Conservation (phyloP, 2,329 filamentous ascomycete species). For the Colletotrichum tofieldiae region DNA sequence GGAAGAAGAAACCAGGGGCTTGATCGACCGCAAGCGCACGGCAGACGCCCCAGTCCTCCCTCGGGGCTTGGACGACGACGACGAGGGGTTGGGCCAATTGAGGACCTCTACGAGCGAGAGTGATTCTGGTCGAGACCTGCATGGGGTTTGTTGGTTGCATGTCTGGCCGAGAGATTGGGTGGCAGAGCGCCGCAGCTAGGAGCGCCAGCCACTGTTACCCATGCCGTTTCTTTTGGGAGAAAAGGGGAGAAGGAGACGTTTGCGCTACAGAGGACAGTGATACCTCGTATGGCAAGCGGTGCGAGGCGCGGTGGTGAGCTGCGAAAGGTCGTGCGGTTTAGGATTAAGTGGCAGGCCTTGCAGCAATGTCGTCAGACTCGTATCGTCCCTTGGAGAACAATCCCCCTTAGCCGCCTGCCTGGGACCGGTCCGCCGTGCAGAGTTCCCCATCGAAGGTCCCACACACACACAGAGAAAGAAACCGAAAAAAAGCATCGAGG, state of each 20-base stretch:
- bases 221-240: constrained; percentile 11
- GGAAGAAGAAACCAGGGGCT: constrained; percentile 13
- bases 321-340: constrained; percentile 38
- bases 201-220: constrained; percentile 11
- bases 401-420: constrained; percentile 3
- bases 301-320: constrained; percentile 20
- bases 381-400: constrained; percentile 20
- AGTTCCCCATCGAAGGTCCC: background rate
- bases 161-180: constrained; percentile 38
- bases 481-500: background rate
- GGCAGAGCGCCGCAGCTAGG: constrained; percentile 25
- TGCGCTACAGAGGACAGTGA: constrained; percentile 18
- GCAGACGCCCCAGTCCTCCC: constrained; percentile 35
- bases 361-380: constrained; percentile 40
- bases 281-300: constrained; percentile 32
- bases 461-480: background rate
- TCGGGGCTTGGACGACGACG: constrained; percentile 35
- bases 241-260: constrained; percentile 1
- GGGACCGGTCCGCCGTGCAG: constrained; percentile 26
- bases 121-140: constrained; percentile 41
- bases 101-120: constrained; percentile 40
- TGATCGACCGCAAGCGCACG: constrained; percentile 33
- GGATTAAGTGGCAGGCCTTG: constrained; percentile 33
- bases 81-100: constrained; percentile 37
- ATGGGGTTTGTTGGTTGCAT: constrained; percentile 33